Evolutionary conservation across 2,329 filamentous ascomycete species (phyloP).

Genomic region (Cladophialophora psammophila): DNA sequence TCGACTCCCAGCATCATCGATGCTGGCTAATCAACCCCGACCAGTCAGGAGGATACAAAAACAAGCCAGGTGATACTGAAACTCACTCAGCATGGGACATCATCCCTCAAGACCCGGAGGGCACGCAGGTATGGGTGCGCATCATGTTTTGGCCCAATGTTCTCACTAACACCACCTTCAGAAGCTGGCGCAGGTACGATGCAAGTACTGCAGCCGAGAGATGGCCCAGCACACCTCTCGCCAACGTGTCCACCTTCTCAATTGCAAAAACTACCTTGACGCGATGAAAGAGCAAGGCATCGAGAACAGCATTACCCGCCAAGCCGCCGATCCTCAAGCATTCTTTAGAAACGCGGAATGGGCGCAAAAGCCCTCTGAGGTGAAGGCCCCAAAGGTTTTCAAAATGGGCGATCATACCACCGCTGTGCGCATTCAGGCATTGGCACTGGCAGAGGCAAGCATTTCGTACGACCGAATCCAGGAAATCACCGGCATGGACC

Average conservation of each 20-base stretch:
- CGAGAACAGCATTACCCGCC: slow-evolving; percentile 41
- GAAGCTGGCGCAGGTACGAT: slow-evolving; percentile 43
- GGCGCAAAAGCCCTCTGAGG: slow-evolving; percentile 34
- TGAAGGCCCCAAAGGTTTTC: slow-evolving; percentile 39
- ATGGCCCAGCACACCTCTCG: slow-evolving; percentile 43
- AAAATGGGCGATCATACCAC: slow-evolving; percentile 41
- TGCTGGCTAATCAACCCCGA: slow-evolving; percentile 5
- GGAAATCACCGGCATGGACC: slow-evolving; percentile 42
- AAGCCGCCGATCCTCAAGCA: slow-evolving; percentile 40
- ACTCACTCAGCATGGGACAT: slow-evolving; percentile 43
- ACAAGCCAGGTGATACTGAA: slow-evolving; percentile 41
- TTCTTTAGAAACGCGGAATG: slow-evolving; percentile 38
- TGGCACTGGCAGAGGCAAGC: slow-evolving; percentile 40
- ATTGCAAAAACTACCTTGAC: slow-evolving; percentile 40
- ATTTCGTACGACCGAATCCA: slow-evolving; percentile 41
- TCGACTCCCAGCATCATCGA: slow-evolving; percentile 1
- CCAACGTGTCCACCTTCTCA: slow-evolving; percentile 41
- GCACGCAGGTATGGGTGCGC: slow-evolving; percentile 34
- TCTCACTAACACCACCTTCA: slow-evolving; percentile 22
- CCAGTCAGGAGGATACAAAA: slow-evolving; percentile 42
- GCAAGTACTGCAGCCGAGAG: slow-evolving; percentile 42
- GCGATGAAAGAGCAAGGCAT: slow-evolving; percentile 41
- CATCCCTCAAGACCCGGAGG: slow-evolving; percentile 39
- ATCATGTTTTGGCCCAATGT: background rate
- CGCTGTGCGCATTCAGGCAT: slow-evolving; percentile 40